Evolutionary conservation across 768 basidiomycete species (phyloP).

Genomic region (Crucibulum laeve): DNA sequence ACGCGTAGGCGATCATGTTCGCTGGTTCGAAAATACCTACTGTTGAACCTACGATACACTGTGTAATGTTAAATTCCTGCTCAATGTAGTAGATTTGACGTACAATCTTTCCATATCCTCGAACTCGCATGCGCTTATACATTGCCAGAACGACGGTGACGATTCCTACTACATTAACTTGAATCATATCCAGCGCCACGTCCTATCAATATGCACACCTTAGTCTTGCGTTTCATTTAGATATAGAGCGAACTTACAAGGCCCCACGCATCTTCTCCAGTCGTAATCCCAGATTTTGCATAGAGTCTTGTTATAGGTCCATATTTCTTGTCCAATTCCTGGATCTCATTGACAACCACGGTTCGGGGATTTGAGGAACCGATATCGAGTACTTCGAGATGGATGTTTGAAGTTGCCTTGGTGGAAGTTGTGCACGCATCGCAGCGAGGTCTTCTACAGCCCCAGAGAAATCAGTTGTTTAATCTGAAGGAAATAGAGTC

Average conservation of each 20-base stretch:
- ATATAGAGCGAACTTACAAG: slow-evolving; percentile 11
- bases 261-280: slow-evolving; percentile 12
- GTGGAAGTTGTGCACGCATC: not conserved
- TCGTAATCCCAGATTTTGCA: slow-evolving; percentile 21
- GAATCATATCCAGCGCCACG: slow-evolving; percentile 20
- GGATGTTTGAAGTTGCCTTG: slow-evolving; percentile 5
- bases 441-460: not conserved
- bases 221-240: not conserved
- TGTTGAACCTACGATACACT: slow-evolving; percentile 26
- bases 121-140: slow-evolving; percentile 24
- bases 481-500: not conserved
- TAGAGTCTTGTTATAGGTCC: slow-evolving; percentile 28
- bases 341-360: slow-evolving; percentile 13
- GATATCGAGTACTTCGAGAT: slow-evolving; percentile 19
- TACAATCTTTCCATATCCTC: slow-evolving; percentile 24
- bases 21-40: slow-evolving; percentile 22
- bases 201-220: slow-evolving; percentile 9
- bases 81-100: slow-evolving; percentile 2
- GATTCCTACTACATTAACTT: slow-evolving; percentile 22
- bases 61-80: not conserved
- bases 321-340: slow-evolving; percentile 17
- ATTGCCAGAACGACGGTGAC: slow-evolving; percentile 18
- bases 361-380: slow-evolving; percentile 9
- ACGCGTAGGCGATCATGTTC: slow-evolving; percentile 26
- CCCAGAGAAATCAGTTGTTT: not conserved